Base-by-base conservation (phyloP, 73 alveolate genomes). In the Tetrahymena malaccensis region DNA sequence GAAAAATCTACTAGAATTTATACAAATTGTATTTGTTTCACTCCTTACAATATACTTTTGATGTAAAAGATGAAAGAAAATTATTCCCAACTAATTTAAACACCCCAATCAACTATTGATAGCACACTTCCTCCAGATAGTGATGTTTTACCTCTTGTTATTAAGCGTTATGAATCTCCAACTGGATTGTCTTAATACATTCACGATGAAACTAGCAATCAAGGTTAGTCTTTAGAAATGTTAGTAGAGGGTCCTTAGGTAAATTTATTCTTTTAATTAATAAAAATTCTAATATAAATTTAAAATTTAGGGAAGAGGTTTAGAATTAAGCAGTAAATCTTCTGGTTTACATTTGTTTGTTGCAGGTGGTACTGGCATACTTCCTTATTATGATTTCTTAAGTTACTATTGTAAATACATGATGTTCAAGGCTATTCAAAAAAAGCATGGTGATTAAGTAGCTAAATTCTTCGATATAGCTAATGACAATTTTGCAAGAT, bases 361-460 rank as follows among this genome's bases (percentile, higher is more conserved):
- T 85, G 93, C 84, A 31, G 96, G 96, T 1, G 96, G 96, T 19
- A 95, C 96, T 27, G 96, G 96, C 31, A 37, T 95, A 31, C 93
- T 95, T 34, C 96, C 96, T 34, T 95, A 85, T n/a, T 43, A 85
- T 25, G 96, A 95, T 55, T 85, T 95, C 43, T 95, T 95, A 85
- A 93, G 43, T 89, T 93, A 85, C 70, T 55, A 85, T n/a, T 44
- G 83, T 17, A 95, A 83, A 16, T 83, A 95, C 44, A 21, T 94
- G 25, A 95, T 95, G 37, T 85, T 43, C 55, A 33, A 43, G 34
- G 95, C 85, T 15, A 95, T 58, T 85, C 44, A 85, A 27, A 22
- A 85, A 85, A 89, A 55, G 83, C 57, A 89, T 85, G 43, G 55
- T 43, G 85, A 85, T 27, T 33, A 85, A 70, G 89, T 70, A 93